Evolutionary conservation across 2,329 filamentous ascomycete species (phyloP), one percentile per base, ranked within the genome.

Genomic region (Cercospora janseana): DNA sequence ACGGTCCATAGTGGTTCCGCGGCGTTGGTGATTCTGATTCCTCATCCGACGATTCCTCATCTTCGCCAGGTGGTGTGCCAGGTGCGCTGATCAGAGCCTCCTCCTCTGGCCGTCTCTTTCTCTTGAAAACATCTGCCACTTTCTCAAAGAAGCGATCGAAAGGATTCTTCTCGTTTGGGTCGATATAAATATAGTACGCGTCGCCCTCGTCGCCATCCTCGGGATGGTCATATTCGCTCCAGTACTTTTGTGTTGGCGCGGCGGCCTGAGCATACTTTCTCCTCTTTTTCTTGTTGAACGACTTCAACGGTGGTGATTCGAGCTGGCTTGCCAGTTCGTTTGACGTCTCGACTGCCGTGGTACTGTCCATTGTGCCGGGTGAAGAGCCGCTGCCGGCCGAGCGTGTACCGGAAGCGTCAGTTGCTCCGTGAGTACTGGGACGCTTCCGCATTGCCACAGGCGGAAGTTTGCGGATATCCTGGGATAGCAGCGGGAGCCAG

Each of bases 201-300:
- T 62, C 59, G 15, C 82, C 77, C 10, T 76, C 71, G 2, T 78
- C 81, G 8, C 70, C 72, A 47, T 90, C 86, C 65, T 88, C 89
- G 6, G 86, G 87, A 64, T 91, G 73, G 59, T 94, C 88, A 67
- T 92, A 93, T 67, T 94, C 88, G 67, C 88, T 92, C 88, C 88
- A 94, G 65, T 92, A 93, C 52, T 60, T 70, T 61, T 43, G 66
- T 65, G 46, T 48, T 15, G 37, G 20, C 26, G 51, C 16, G 18
- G 45, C 37, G 3, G 52, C 54, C 29, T 65, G 60, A 2, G 63
- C 58, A 40, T 64, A 68, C 4, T 63, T 54, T 26, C 63, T 67
- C 42, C 66, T 63, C 24, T 65, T 61, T 61, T 74, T 75, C 61
- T 74, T 75, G 15, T 69, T 65, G 54, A 72, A 75, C 4, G 70